Evolutionary conservation across 192 early-diverging fungal species (phyloP), one percentile per base, ranked within the genome.

Genomic region (Entomortierella parvispora): DNA sequence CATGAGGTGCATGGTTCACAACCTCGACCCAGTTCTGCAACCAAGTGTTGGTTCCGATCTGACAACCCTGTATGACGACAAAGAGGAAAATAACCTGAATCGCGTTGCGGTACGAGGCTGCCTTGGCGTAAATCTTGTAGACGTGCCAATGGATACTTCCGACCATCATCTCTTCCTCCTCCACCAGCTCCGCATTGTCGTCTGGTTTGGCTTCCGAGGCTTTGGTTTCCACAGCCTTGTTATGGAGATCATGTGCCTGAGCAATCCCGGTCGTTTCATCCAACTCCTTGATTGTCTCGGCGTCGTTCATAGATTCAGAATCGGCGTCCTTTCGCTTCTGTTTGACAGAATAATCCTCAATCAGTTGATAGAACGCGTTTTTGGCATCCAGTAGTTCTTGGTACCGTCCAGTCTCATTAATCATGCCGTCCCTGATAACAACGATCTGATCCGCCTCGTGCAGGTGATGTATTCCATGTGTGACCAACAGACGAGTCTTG

Each of bases 401-500:
- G 62, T 89, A 92, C 1, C 71, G 61, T 10, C 93, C 95, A 15
- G 78, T 75, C 59, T 91, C 91, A 49, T 45, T 69, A 15, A 95
- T 85, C 12, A 58, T 40, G 4, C 94, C 95, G 20, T 93, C 82
- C 49, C 79, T 81, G 40, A 98, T 65, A 65, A 93, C 71, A 49
- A 93, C 57, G 11, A 94, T 85, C 11, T 81, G 75, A 49, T 95
- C 90, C 1, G 83, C 77, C 28, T 87, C 80, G 40, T 78, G 83
- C 6, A 97, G 50, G 56, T 91, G 91, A 37, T 90, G 88, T 42
- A 97, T 87, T 11, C 88, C 89, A 49, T 90, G 90, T 15, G 93
- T 93, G 5, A 94, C 93, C 47, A 95, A 84, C 37, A 98, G 65
- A n/a, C 94, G 84, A n/a, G 89, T 82, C 71, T 95, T 94, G 49